These are phyloP conservation scores for Hanseniaspora osmophila DNA, from an alignment of 805 yeast species.

Conservation along the genomic window DNA sequence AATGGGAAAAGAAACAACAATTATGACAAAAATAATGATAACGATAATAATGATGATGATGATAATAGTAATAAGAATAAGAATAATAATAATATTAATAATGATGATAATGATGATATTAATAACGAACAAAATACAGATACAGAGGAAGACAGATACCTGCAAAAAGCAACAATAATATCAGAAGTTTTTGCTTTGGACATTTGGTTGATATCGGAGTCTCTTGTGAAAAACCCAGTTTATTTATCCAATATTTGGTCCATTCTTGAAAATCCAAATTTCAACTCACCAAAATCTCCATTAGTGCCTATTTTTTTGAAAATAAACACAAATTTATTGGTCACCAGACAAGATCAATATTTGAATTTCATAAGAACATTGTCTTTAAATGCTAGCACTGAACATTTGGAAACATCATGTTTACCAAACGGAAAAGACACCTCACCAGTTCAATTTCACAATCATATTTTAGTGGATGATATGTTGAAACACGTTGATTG, in stretches of 20 bases:
- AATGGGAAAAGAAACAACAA: conserved; percentile 1
- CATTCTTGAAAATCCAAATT: conserved; percentile 42
- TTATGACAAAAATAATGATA: background rate
- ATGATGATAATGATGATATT: background rate
- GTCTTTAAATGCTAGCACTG: too few species aligned
- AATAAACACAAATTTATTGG: conserved; percentile 74
- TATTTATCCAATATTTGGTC: conserved; percentile 66
- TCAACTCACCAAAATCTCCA: conserved; percentile 53
- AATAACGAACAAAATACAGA: conserved; percentile 4
- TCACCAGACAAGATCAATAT: conserved; percentile 43
- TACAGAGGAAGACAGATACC: conserved; percentile 4
- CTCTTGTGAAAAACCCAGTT: conserved; percentile 59
- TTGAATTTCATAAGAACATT: conserved; percentile 22
- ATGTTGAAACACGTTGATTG: conserved; percentile 67
- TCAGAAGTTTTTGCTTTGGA: conserved; percentile 82
- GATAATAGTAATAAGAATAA: conserved; percentile 3
- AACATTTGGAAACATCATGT: background rate
- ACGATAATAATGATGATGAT: conserved; percentile 1
- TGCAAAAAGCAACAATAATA: conserved; percentile 17
- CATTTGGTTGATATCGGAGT: conserved; percentile 83
- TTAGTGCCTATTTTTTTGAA: conserved; percentile 75
- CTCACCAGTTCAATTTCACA: too few species aligned
- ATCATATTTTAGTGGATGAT: conserved; percentile 32
- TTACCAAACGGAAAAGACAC: background rate
- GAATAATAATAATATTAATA: background rate